Evolutionary conservation across 139 green algal species (phyloP).

Genomic region (Spirogloea muscicola): DNA sequence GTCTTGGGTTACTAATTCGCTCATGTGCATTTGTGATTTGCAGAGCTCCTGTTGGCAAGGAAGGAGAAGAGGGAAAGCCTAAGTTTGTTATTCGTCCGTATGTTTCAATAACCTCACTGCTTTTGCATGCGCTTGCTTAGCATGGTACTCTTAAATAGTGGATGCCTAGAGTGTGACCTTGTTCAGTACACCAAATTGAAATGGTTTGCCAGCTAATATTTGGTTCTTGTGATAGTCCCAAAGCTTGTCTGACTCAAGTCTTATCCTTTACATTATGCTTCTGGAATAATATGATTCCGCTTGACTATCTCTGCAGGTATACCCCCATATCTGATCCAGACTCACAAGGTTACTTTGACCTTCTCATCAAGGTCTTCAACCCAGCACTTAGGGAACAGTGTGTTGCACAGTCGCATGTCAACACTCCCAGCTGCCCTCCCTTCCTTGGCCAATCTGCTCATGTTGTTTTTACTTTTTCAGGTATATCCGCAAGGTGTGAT

Average conservation of each 20-base stretch:
- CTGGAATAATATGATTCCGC: neutral
- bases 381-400: neutral
- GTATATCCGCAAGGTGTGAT: conserved; percentile 80
- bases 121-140: neutral
- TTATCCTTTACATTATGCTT: neutral
- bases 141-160: neutral
- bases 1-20: too few species aligned
- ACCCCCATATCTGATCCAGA: conserved; percentile 74
- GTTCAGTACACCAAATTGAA: too few species aligned
- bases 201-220: too few species aligned
- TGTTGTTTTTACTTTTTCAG: conserved; percentile 10
- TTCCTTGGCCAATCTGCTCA: too few species aligned
- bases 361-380: conserved; percentile 81
- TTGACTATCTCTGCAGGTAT: conserved; percentile 66
- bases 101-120: neutral
- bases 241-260: neutral
- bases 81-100: conserved; percentile 6
- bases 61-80: conserved; percentile 1
- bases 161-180: neutral
- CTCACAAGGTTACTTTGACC: conserved; percentile 83
- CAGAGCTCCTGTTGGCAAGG: neutral
- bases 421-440: too few species aligned
- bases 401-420: neutral
- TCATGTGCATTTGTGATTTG: too few species aligned
- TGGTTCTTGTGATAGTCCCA: too few species aligned